A percentile compares a stretch with the other conserved stretches of the same genome.
Evolutionary conservation across 495 filamentous ascomycete species (phyloP).

Genomic region (Hypomontagnella submonticulosa): DNA sequence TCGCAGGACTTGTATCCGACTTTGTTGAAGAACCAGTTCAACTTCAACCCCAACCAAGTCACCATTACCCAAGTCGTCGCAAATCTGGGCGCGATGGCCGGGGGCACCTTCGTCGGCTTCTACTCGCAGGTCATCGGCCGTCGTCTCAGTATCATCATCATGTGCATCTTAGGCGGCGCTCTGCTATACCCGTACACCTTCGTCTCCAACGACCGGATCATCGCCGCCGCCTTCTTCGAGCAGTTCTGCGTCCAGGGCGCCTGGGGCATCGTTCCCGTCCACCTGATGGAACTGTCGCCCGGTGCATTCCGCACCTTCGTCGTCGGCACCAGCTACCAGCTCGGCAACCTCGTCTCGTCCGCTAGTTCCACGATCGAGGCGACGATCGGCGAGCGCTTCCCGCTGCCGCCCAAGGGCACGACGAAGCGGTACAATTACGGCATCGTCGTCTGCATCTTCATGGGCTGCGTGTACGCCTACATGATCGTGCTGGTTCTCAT

Average conservation of each 20-base stretch:
- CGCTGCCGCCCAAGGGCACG: slow-evolving; percentile 65
- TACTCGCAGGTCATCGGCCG: slow-evolving; percentile 84
- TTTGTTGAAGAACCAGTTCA: slow-evolving; percentile 81
- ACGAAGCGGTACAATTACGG: slow-evolving; percentile 79
- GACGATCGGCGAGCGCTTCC: slow-evolving; percentile 83
- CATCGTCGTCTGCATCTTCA: slow-evolving; percentile 91
- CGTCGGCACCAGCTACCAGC: slow-evolving; percentile 84
- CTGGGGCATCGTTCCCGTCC: slow-evolving; percentile 86
- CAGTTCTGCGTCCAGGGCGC: slow-evolving; percentile 91
- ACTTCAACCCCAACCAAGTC: slow-evolving; percentile 74
- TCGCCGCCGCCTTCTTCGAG: slow-evolving; percentile 89
- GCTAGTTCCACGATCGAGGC: slow-evolving; percentile 86
- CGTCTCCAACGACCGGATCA: slow-evolving; percentile 67
- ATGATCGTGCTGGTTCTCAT: slow-evolving; percentile 77
- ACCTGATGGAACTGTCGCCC: slow-evolving; percentile 88
- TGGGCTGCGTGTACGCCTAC: slow-evolving; percentile 91
- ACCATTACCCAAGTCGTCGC: slow-evolving; percentile 88
- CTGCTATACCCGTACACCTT: slow-evolving; percentile 87
- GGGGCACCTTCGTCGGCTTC: slow-evolving; percentile 83
- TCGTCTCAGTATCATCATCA: slow-evolving; percentile 81
- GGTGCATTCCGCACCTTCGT: slow-evolving; percentile 85
- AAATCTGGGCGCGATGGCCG: slow-evolving; percentile 82
- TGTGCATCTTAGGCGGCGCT: slow-evolving; percentile 79
- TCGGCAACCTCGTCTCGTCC: slow-evolving; percentile 84
- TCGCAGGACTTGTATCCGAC: slow-evolving; percentile 93